phyloP scores from a whole-genome alignment of 164 flowering plant species.

The Echeveria elegans region DNA sequence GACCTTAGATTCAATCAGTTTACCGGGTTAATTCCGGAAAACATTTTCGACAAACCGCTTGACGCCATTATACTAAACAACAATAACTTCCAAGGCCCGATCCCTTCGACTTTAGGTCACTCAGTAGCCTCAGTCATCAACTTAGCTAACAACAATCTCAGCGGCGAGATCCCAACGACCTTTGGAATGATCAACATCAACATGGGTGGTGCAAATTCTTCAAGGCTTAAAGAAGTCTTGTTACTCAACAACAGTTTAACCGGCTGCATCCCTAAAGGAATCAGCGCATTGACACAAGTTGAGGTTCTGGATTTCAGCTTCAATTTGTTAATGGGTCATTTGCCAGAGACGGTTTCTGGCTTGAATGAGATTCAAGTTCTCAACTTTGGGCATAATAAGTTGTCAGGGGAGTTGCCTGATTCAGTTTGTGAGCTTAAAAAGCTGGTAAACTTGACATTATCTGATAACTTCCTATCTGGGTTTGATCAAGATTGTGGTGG shows the following conservation, averaged over 20 bases:
- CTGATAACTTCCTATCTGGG: neutral
- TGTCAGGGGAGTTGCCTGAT: neutral
- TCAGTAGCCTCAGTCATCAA: conserved; percentile 1
- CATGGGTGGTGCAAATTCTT: too few species aligned
- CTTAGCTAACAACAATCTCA: conserved; percentile 2
- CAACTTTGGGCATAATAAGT: neutral
- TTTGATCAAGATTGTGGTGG: neutral
- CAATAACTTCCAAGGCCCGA: neutral
- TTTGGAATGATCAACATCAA: too few species aligned
- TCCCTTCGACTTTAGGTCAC: neutral
- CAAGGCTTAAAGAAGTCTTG: conserved; percentile 10
- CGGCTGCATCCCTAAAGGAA: neutral
- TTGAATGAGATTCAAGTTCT: neutral
- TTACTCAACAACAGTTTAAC: neutral
- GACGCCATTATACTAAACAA: neutral
- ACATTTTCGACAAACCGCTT: neutral
- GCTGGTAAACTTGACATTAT: neutral
- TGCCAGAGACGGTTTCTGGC: neutral
- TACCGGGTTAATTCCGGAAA: neutral
- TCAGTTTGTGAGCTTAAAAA: neutral
- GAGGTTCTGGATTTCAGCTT: conserved; percentile 24
- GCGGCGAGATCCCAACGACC: neutral
- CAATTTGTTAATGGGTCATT: neutral
- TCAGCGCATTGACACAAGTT: neutral
- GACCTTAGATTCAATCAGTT: neutral